A percentile compares a stretch with the other conserved stretches of the same genome.
phyloP scores from a whole-genome alignment of 1,139 yeast genomes.

The Debaryomyces psychrophilus region DNA sequence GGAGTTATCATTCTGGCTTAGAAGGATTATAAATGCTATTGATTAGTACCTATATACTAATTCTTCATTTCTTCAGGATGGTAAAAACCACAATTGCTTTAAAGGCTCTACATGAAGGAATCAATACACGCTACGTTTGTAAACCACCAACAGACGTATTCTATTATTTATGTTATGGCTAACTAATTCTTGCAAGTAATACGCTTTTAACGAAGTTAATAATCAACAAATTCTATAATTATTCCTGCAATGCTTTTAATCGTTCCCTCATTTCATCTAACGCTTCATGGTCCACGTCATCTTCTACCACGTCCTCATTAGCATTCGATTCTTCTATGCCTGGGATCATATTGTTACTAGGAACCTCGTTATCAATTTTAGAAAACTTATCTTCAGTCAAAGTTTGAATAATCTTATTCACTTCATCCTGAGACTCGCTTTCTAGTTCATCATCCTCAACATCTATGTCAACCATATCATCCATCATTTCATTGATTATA shows the following conservation, averaged over 20 bases:
- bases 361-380: constrained; percentile 43
- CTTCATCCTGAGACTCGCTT: constrained; percentile 72
- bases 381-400: constrained; percentile 48
- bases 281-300: constrained; percentile 72
- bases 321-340: constrained; percentile 30
- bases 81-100: no score
- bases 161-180: not conserved
- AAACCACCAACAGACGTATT: not conserved
- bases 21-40: no score
- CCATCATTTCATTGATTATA: constrained; percentile 92
- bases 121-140: no score
- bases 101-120: no score
- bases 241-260: constrained; percentile 81
- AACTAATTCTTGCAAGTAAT: no score
- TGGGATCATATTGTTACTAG: constrained; percentile 37
- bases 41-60: no score
- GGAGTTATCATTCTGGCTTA: not conserved
- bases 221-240: constrained; percentile 2
- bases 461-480: constrained; percentile 78
- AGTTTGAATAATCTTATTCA: constrained; percentile 50
- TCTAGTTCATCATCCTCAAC: constrained; percentile 67
- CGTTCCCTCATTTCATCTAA: constrained; percentile 88
- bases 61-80: no score
- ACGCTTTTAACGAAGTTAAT: no score
- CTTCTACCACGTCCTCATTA: constrained; percentile 25